Evolutionary conservation across 2,329 filamentous ascomycete genomes (phyloP), one percentile per base, ranked within the genome.

Genomic region (Acarospora socialis): DNA sequence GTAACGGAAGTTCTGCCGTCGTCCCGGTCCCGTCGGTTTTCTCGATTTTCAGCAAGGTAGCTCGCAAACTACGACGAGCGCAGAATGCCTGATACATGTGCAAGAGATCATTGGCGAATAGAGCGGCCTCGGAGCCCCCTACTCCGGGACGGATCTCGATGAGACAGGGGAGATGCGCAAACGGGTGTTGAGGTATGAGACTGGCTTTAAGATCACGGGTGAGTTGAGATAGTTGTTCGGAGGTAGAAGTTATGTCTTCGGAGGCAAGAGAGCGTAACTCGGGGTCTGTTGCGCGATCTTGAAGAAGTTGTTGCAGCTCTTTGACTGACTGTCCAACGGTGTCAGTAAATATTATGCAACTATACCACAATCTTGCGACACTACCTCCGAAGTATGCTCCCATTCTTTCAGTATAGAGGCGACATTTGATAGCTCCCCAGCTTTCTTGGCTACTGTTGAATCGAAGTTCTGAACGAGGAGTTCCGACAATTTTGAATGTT

Each of bases 101-200:
- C 45, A 93, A 72, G 5, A 98, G 57, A 32, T 90, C 75, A 33
- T 81, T 80, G 8, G 86, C 83, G 46, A 98, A 98, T 40, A 93
- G 74, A 0, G 82, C 76, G 2, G 87, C 86, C 57, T 98, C 90
- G 35, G 83, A 75, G 2, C 90, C 90, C 21, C 90, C 90, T 0
- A 84, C 86, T 0, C 90, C 90, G 0, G 90, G 90, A 1, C 86
- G 73, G 37, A 98, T 80, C 57, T 98, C 90, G 24, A 98, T 59
- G 41, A 98, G 68, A 54, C 87, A 95, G 32, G 86, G 83, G 44
- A 95, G 68, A 40, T 83, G 70, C 19, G 82, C 82, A 51, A 94
- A 98, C 3, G 86, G 81, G 52, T 98, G 86, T 23, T 74, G 72
- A 1, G 90, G 90, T 10, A 92, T 80, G 32, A 98, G 67, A 27